Conservation (phyloP, 169 alveolate genomes). For the Eimeria sp. region DNA sequence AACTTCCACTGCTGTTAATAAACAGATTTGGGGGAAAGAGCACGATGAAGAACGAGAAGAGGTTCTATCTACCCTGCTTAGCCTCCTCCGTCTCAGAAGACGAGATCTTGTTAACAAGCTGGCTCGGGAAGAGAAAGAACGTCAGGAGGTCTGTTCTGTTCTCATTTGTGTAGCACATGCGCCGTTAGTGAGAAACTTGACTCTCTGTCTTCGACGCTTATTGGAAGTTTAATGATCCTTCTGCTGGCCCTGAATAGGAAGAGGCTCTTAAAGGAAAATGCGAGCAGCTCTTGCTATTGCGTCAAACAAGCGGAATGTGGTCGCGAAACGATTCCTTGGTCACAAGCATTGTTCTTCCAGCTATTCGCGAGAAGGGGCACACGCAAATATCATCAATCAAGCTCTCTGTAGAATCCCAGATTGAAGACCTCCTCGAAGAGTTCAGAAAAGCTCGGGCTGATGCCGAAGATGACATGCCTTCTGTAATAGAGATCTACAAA, state of each 20-base stretch:
- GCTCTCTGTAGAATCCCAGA: slow-evolving; percentile 37
- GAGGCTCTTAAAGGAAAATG: neutral
- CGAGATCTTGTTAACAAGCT: slow-evolving; percentile 41
- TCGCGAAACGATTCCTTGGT: slow-evolving; percentile 22
- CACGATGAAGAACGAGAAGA: slow-evolving; percentile 49
- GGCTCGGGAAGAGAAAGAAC: slow-evolving; percentile 31
- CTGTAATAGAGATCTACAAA: slow-evolving; percentile 48
- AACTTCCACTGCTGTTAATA: neutral
- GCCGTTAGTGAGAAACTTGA: neutral
- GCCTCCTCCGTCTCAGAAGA: slow-evolving; percentile 49
- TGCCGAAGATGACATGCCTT: slow-evolving; percentile 55
- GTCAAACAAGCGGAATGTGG: slow-evolving; percentile 38
- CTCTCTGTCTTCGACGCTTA: neutral
- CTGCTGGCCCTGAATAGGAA: slow-evolving; percentile 13
- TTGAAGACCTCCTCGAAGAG: slow-evolving; percentile 51
- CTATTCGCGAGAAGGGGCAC: slow-evolving; percentile 50
- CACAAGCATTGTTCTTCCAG: slow-evolving; percentile 61
- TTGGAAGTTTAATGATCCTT: neutral
- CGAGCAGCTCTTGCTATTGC: slow-evolving; percentile 27
- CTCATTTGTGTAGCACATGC: neutral
- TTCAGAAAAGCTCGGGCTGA: slow-evolving; percentile 60
- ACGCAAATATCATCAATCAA: slow-evolving; percentile 47
- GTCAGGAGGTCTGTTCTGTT: slow-evolving; percentile 31
- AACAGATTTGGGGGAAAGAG: slow-evolving; percentile 38
- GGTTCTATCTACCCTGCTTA: slow-evolving; percentile 37